phyloP scores from a whole-genome alignment of 192 early-diverging fungal genomes.

The Entomortierella chlamydospora region DNA sequence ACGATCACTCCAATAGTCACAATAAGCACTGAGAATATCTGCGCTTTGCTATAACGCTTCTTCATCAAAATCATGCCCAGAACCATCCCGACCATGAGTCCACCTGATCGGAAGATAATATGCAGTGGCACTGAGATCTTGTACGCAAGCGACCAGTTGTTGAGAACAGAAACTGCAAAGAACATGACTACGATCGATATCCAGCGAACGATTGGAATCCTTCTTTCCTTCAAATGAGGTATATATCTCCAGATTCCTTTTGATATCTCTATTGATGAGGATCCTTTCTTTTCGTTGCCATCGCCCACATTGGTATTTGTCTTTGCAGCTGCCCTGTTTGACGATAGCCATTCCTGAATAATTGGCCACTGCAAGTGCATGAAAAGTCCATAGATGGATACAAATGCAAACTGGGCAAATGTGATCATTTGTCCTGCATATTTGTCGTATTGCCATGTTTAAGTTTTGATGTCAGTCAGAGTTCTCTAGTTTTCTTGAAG shows the following conservation, averaged over 20 bases:
- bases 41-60: slow-evolving; percentile 67
- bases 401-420: slow-evolving; percentile 83
- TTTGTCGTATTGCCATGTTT: background rate
- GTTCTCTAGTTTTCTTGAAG: too few species aligned
- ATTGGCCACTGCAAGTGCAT: slow-evolving; percentile 67
- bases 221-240: slow-evolving; percentile 64
- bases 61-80: slow-evolving; percentile 73
- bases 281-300: background rate
- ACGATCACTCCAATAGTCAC: slow-evolving; percentile 83
- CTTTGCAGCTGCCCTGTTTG: background rate
- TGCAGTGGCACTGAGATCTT: slow-evolving; percentile 89
- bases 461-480: too few species aligned
- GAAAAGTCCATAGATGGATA: slow-evolving; percentile 76
- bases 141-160: slow-evolving; percentile 85
- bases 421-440: slow-evolving; percentile 81
- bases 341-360: slow-evolving; percentile 20
- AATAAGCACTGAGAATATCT: slow-evolving; percentile 75
- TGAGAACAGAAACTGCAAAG: slow-evolving; percentile 81
- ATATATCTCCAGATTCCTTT: slow-evolving; percentile 48
- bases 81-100: slow-evolving; percentile 86
- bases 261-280: background rate
- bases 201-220: slow-evolving; percentile 81
- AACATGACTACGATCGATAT: slow-evolving; percentile 80
- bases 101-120: slow-evolving; percentile 90
- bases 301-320: background rate